Base-by-base conservation (phyloP, 2,329 filamentous ascomycete genomes). In the Parasarocladium wereldwijsianum region DNA sequence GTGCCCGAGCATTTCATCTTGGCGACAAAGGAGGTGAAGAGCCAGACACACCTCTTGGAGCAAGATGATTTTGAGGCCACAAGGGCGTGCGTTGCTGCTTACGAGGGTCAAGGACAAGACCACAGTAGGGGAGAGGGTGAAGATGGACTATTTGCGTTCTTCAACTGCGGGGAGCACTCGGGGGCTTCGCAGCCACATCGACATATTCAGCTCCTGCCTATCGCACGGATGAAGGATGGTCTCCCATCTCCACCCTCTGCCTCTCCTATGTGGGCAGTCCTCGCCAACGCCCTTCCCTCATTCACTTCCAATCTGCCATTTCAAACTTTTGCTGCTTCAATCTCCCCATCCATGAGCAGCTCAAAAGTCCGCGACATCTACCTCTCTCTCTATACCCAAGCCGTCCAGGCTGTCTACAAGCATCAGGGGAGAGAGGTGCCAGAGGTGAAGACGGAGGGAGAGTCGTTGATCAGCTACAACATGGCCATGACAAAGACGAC, bases 1-100 rank as follows among this genome's bases (percentile, higher is more conserved):
- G 74, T 80, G 19, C 64, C 68, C 0, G 64, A 74, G 41, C 78
- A 84, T 52, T 80, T 79, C 45, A 80, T 84, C 40, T 62, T 84
- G 27, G 67, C 71, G 0, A 84, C 78, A 0, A 66, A 54, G n/a
- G 49, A 54, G 1, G 72, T 74, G 46, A 67, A 70, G 44, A 54
- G 57, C n/a, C 78, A 84, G 56, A 73, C 69, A 2, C 57, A 76
- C 38, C 44, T 75, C 5, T 58, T 84, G 2, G 72, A 75, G 29
- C 47, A 54, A 9, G 55, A 53, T 16, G 78, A 83, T 40, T 51
- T 83, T 17, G 65, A 57, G 10, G 69, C 67, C 0, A 66, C 75
- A 2, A 66, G 71, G 34, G 63, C 65, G 0, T 80, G 76, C 40
- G 55, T 82, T 34, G 53, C 61, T 33, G 66, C 69, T 3, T 77